Conservation (phyloP, 1,284 basidiomycete species). For the Stygiomarasmius scandens region DNA sequence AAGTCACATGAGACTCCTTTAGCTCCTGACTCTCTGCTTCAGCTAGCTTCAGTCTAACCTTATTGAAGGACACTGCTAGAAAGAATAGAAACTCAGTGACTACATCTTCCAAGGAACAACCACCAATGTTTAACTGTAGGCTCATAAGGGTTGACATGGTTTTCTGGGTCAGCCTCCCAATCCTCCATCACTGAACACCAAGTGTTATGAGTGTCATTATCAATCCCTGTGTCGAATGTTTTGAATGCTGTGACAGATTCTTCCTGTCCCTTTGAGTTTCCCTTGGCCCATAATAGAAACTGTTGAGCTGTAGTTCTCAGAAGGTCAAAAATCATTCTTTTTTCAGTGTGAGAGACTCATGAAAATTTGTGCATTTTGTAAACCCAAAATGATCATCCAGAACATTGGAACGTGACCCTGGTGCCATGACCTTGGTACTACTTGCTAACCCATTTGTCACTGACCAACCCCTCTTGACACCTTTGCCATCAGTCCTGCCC, state of each 20-base stretch:
- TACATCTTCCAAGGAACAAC: background rate
- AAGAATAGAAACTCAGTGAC: background rate
- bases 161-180: background rate
- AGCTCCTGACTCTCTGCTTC: background rate
- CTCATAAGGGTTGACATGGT: constrained; percentile 3
- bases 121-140: background rate
- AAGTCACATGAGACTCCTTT: background rate
- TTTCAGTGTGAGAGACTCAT: background rate
- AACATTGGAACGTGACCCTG: background rate
- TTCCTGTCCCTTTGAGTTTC: background rate
- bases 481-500: constrained; percentile 1
- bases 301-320: background rate
- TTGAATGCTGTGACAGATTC: background rate
- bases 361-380: background rate
- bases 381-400: constrained; percentile 2
- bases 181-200: background rate
- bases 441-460: background rate
- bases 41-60: background rate
- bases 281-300: background rate
- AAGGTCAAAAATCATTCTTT: background rate
- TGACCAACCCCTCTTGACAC: background rate
- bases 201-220: too few relatives aligned
- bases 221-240: background rate
- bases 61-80: background rate
- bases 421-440: background rate